These are phyloP conservation scores for Fusarium mexicanum DNA, from an alignment of 2,329 filamentous ascomycete genomes.

Conservation along the genomic window DNA sequence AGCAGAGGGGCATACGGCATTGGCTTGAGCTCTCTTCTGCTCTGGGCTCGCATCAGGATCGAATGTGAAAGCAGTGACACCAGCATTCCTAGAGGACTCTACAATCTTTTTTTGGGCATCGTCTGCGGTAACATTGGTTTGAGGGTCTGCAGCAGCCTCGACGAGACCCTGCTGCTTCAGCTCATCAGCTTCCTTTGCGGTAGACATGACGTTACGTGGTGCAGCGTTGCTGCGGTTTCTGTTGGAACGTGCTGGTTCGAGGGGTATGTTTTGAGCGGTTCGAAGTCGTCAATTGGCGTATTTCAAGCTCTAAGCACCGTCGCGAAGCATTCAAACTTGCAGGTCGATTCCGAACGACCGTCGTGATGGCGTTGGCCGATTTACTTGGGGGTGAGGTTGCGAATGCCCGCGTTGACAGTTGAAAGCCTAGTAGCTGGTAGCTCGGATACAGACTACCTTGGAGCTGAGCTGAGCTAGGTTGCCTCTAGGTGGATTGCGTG, in stretches of 20 bases:
- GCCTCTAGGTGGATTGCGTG: constrained; percentile 6
- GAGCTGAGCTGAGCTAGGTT: neutral
- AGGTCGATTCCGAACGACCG: constrained; percentile 19
- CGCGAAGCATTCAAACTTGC: constrained; percentile 33
- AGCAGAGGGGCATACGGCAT: constrained; percentile 67
- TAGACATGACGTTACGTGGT: constrained; percentile 46
- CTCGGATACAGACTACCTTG: constrained; percentile 13
- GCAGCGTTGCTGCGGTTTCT: constrained; percentile 27
- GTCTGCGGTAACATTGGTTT: constrained; percentile 72
- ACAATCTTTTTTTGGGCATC: constrained; percentile 79
- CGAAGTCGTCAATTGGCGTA: constrained; percentile 37
- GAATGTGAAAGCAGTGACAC: constrained; percentile 84
- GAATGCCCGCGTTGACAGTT: constrained; percentile 12
- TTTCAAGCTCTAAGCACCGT: constrained; percentile 20
- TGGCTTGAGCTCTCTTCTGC: constrained; percentile 83
- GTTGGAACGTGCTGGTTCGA: constrained; percentile 18
- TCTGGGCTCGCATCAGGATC: constrained; percentile 84
- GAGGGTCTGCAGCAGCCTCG: constrained; percentile 78
- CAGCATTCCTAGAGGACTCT: constrained; percentile 80
- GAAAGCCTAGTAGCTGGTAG: constrained; percentile 3
- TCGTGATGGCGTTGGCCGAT: constrained; percentile 3
- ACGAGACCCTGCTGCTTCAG: constrained; percentile 83
- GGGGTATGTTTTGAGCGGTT: neutral
- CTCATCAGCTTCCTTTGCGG: constrained; percentile 60
- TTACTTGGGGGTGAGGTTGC: constrained; percentile 20